Conservation (phyloP, 2,329 filamentous ascomycete species). For the Xylaria sp. region DNA sequence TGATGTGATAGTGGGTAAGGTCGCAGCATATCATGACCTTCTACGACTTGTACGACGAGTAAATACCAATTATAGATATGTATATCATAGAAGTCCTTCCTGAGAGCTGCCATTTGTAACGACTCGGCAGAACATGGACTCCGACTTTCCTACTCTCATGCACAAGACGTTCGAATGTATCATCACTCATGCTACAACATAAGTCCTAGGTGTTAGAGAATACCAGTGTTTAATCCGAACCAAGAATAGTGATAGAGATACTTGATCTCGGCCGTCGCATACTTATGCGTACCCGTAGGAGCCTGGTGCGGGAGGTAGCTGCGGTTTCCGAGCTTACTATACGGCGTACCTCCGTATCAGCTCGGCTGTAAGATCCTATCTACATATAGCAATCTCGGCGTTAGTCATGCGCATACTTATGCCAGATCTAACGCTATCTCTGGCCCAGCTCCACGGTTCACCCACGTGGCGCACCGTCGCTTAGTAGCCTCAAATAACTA, state of each 20-base stretch:
- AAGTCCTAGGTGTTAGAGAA: background rate
- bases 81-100: conserved; percentile 20
- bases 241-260: background rate
- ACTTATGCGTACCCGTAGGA: too few relatives aligned
- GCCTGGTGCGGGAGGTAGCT: background rate
- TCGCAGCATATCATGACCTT: conserved; percentile 5
- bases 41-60: conserved; percentile 34
- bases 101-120: conserved; percentile 25
- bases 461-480: background rate
- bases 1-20: conserved; percentile 17
- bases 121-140: conserved; percentile 23
- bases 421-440: background rate
- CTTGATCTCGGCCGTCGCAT: background rate
- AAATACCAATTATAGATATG: conserved; percentile 28
- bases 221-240: background rate
- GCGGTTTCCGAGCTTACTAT: background rate
- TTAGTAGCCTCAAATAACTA: background rate
- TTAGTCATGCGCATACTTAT: background rate
- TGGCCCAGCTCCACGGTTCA: background rate
- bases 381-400: conserved; percentile 7
- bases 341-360: too few relatives aligned
- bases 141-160: conserved; percentile 2
- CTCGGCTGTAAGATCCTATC: background rate
- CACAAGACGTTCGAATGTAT: background rate
- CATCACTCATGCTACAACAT: background rate